Evolutionary conservation across 768 basidiomycete genomes (phyloP), one percentile per base, ranked within the genome.

Genomic region (Chalciporus pseudorubinellus): DNA sequence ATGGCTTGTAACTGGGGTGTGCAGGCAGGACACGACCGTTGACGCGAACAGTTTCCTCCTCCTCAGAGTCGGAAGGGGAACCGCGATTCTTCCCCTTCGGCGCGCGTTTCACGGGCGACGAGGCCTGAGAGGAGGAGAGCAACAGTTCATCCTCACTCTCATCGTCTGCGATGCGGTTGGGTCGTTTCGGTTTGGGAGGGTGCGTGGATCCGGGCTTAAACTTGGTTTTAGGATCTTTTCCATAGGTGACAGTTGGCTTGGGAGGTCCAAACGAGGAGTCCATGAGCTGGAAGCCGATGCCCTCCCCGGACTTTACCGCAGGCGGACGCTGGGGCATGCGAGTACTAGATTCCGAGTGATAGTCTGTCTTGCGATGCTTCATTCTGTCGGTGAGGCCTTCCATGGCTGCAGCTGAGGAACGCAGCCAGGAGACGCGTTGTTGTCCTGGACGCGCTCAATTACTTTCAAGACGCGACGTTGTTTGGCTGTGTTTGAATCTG

Each of bases 141-240:
- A 67, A 53, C 24, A 69, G 47, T 20, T 69, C 69, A 38, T 69
- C 67, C 1, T 67, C 62, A 29, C 69, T 70, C 29, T 61, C 58
- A 19, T 57, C 46, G 20, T 44, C 50, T n/a, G 26, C 1, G 26
- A 52, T 43, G 10, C 2, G 28, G 0, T 13, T 21, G 0, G 44
- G 38, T 6, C 13, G 10, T 11, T 34, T 58, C 3, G 12, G 2
- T 8, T 13, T 34, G 2, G 9, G 1, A 21, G 6, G 20, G 18
- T 7, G 21, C 4, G 20, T 19, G 9, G 3, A 1, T 6, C 40
- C 31, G 12, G 46, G 33, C 14, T 51, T 68, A 18, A 8, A 33
- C 28, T 53, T 64, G 45, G 43, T 45, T 16, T 49, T 54, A 20
- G 44, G 42, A 1, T 58, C 14, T 12, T 44, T 60, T 7, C 33